phyloP scores from a whole-genome alignment of 495 filamentous ascomycete genomes.

The Lepraria neglecta region DNA sequence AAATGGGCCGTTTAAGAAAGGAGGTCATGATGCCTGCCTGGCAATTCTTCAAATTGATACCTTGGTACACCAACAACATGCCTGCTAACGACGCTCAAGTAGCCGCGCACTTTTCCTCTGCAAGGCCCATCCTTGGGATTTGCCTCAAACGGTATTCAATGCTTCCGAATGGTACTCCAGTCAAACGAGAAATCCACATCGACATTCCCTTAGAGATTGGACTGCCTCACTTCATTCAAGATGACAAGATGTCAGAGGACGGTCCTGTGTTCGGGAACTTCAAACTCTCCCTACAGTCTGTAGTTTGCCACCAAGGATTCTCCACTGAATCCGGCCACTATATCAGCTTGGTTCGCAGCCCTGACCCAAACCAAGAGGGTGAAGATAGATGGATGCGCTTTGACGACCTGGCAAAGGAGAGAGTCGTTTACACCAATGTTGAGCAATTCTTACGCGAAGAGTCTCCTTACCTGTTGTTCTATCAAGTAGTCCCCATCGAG shows the following conservation, averaged over 20 bases:
- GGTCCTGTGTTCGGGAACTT: conserved; percentile 71
- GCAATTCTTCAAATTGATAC: conserved; percentile 92
- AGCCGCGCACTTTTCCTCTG: conserved; percentile 62
- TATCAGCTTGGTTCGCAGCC: conserved; percentile 64
- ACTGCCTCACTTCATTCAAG: conserved; percentile 82
- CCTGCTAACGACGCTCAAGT: conserved; percentile 64
- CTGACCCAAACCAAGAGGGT: conserved; percentile 42
- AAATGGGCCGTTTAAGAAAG: conserved; percentile 46
- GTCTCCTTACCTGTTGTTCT: conserved; percentile 90
- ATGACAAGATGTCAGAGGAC: conserved; percentile 60
- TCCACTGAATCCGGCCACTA: conserved; percentile 93
- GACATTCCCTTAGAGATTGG: conserved; percentile 89
- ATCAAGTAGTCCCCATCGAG: conserved; percentile 82
- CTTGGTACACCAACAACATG: conserved; percentile 64
- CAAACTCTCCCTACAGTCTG: conserved; percentile 80
- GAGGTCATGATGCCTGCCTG: conserved; percentile 87
- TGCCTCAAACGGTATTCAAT: conserved; percentile 88
- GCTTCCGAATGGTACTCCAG: conserved; percentile 57
- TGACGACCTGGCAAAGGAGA: conserved; percentile 70
- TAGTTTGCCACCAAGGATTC: conserved; percentile 84
- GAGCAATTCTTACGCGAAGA: conserved; percentile 70
- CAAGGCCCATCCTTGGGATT: conserved; percentile 79
- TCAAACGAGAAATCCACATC: conserved; percentile 68
- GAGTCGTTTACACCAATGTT: conserved; percentile 71
- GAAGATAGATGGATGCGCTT: conserved; percentile 77